phyloP scores from a whole-genome alignment of 2,329 filamentous ascomycete genomes.

The Aspergillus oerlinghausenensis region DNA sequence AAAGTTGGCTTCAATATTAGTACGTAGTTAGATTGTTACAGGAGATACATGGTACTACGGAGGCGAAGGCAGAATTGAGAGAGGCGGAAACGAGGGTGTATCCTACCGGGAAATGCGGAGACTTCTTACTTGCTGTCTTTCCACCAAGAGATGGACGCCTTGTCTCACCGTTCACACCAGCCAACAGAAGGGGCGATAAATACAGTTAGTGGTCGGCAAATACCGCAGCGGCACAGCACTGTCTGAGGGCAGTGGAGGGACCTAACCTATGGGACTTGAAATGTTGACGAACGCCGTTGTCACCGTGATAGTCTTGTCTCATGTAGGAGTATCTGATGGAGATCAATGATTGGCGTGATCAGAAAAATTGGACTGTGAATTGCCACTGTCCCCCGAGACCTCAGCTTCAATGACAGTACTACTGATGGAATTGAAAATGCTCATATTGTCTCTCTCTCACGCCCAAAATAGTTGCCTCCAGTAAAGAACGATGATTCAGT shows the following conservation, averaged over 20 bases:
- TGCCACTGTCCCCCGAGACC: constrained; percentile 9
- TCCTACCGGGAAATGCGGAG: constrained; percentile 2
- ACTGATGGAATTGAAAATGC: background rate
- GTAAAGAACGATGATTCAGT: background rate
- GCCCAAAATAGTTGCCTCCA: background rate
- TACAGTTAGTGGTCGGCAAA: background rate
- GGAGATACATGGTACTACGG: background rate
- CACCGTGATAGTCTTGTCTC: background rate
- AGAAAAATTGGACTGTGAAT: background rate
- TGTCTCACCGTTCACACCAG: background rate
- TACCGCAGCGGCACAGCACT: background rate
- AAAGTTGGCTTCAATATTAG: constrained; percentile 1
- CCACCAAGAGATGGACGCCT: background rate
- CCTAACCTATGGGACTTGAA: background rate
- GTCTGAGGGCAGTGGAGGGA: background rate
- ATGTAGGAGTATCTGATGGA: background rate
- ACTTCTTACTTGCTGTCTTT: background rate
- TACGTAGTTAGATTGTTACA: background rate
- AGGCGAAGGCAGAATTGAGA: too few species aligned
- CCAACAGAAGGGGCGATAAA: background rate
- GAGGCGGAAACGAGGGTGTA: too few species aligned
- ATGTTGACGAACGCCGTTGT: background rate
- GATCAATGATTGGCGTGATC: background rate
- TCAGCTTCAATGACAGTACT: background rate
- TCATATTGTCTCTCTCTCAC: background rate